A percentile compares a stretch with the other conserved stretches of the same genome.
These are phyloP conservation scores for Antarctomyces pellizariae DNA, from an alignment of 495 filamentous ascomycete genomes.

Conservation along the genomic window DNA sequence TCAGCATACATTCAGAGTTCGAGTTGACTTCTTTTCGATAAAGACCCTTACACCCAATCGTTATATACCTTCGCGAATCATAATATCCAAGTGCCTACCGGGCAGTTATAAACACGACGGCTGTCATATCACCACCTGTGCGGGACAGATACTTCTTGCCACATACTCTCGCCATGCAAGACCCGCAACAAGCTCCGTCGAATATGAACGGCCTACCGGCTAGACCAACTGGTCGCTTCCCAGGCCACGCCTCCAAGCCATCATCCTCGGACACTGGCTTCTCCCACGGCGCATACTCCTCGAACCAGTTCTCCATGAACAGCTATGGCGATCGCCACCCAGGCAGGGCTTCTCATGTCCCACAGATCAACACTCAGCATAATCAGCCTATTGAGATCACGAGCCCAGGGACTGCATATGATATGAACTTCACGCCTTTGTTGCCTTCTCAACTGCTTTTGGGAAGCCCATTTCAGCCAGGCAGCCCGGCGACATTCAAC, in stretches of 20 bases:
- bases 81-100: slow-evolving; percentile 20
- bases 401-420: slow-evolving; percentile 68
- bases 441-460: slow-evolving; percentile 85
- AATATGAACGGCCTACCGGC: slow-evolving; percentile 27
- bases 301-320: slow-evolving; percentile 40
- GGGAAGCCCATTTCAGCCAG: slow-evolving; percentile 90
- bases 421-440: slow-evolving; percentile 96
- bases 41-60: neutral
- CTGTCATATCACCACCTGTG: slow-evolving; percentile 37
- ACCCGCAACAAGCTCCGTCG: slow-evolving; percentile 32
- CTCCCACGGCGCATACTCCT: slow-evolving; percentile 72
- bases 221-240: slow-evolving; percentile 30
- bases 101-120: slow-evolving; percentile 43
- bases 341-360: slow-evolving; percentile 61
- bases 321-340: slow-evolving; percentile 67
- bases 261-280: slow-evolving; percentile 68
- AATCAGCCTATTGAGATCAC: slow-evolving; percentile 45
- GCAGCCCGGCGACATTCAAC: slow-evolving; percentile 69
- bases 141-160: slow-evolving; percentile 56
- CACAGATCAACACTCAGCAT: slow-evolving; percentile 66
- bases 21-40: neutral
- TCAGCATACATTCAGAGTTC: too few species aligned
- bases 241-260: slow-evolving; percentile 43
- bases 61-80: neutral
- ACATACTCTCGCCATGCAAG: slow-evolving; percentile 75